These are phyloP conservation scores for Colletotrichum orchidophilum DNA, from an alignment of 2,329 filamentous ascomycete species.

Conservation along the genomic window DNA sequence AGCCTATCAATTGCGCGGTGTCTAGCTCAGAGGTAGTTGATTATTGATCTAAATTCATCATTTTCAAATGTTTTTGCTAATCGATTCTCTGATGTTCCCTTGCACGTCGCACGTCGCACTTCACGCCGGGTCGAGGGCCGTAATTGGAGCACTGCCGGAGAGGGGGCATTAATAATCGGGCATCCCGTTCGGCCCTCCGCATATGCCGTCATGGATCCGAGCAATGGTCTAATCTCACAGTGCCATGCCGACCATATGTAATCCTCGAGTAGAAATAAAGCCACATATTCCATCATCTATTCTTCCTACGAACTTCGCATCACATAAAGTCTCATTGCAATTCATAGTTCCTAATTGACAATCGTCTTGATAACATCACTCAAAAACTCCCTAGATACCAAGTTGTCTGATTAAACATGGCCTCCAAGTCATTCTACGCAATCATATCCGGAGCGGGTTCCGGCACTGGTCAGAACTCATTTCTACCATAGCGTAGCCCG, in stretches of 20 bases:
- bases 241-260: neutral
- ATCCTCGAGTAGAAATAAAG: slow-evolving; percentile 6
- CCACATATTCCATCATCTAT: neutral
- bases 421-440: slow-evolving; percentile 62
- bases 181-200: slow-evolving; percentile 20
- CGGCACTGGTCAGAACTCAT: slow-evolving; percentile 66
- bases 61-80: neutral
- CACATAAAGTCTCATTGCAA: neutral
- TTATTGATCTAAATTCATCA: neutral
- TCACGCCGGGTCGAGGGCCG: slow-evolving; percentile 1
- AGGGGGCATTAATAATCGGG: slow-evolving; percentile 27
- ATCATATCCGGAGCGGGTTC: slow-evolving; percentile 78
- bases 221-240: slow-evolving; percentile 21
- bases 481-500: slow-evolving; percentile 74
- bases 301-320: neutral
- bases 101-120: no score
- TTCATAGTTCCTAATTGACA: neutral
- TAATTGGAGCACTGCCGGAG: slow-evolving; percentile 13
- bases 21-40: neutral
- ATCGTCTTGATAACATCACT: neutral
- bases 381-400: neutral
- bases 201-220: slow-evolving; percentile 30
- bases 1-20: neutral
- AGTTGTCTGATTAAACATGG: slow-evolving; percentile 34
- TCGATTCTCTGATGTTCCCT: neutral